Base-by-base conservation (phyloP, 2,329 filamentous ascomycete species). In the Cercospora canescens region DNA sequence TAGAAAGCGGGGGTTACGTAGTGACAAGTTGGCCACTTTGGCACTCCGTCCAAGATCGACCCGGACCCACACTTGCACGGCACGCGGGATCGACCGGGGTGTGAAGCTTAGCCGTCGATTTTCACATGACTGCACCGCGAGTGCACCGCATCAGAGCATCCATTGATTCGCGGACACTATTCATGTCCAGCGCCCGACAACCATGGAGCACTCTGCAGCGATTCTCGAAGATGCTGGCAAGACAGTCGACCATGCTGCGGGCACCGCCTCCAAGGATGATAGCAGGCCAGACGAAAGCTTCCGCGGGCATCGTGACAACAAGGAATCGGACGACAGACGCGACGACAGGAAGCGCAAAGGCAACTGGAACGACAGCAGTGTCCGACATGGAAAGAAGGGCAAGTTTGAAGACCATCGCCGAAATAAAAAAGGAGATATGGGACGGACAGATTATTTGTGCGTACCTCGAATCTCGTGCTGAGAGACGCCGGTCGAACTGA, bases 401-500 rank as follows among this genome's bases (percentile, higher is more conserved):
- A 65, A 64, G 65, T 71, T 69, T 69, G 67, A 74, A 62, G 70
- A 76, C 75, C 68, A 70, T 72, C 73, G 73, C 70, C 68, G 75
- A 66, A 71, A 76, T 84, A 88, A 87, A 86, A 89, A 86, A 76
- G 83, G 83, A 78, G 86, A 90, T 86, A 81, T 89, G 86, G 89
- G 89, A 73, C 82, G 89, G 78, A 82, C 81, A 67, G 88, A 89
- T 76, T 89, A 87, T 80, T 84, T 84, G 89, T 91, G 82, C 76
- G 85, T 79, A 59, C 39, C 14, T 52, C 11, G 18, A 41, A 54
- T 30, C 34, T 57, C 11, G 28, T n/a, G 26, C 24, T 28, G 35
- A 11, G 58, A 78, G 80, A 52, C 24, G 18, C 8, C 9, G 3
- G 11, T 54, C 18, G 32, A 76, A 82, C 80, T 80, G 77, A 81